phyloP scores from a whole-genome alignment of 2,329 filamentous ascomycete species.

The Meredithiella fracta region DNA sequence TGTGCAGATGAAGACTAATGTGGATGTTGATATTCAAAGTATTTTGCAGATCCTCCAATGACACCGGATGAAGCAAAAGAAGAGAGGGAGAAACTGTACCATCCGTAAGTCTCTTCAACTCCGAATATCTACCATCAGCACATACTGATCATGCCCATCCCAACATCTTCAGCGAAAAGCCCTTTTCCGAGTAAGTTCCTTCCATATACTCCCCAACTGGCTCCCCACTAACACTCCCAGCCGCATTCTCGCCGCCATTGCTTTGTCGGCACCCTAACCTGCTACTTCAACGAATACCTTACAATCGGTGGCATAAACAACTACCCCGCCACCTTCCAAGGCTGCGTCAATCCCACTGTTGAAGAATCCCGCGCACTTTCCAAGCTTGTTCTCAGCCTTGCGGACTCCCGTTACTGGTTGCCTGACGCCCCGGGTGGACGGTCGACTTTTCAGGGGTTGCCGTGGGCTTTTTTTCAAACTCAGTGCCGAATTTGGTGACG shows the following conservation, averaged over 20 bases:
- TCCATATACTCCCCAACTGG: not conserved
- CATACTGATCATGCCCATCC: constrained; percentile 16
- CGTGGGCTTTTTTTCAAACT: constrained; percentile 56
- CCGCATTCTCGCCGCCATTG: constrained; percentile 36
- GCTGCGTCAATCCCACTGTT: constrained; percentile 26
- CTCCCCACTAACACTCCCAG: constrained; percentile 1
- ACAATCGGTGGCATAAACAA: constrained; percentile 65
- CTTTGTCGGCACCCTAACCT: constrained; percentile 43
- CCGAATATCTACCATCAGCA: not conserved
- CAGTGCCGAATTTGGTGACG: not conserved
- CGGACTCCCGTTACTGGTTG: constrained; percentile 31
- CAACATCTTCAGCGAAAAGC: constrained; percentile 24
- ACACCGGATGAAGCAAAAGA: constrained; percentile 51
- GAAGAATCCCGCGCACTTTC: constrained; percentile 39
- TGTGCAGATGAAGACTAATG: not conserved
- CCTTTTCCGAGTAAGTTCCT: constrained; percentile 38
- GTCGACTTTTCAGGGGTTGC: constrained; percentile 69
- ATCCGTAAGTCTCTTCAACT: constrained; percentile 29
- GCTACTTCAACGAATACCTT: constrained; percentile 66
- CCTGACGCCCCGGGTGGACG: constrained; percentile 40
- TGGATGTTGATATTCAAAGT: constrained; percentile 31
- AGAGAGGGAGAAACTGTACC: constrained; percentile 50
- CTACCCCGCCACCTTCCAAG: constrained; percentile 36
- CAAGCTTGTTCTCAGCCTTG: constrained; percentile 34
- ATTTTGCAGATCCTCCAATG: constrained; percentile 63